phyloP scores from a whole-genome alignment of 2,329 filamentous ascomycete genomes.

The Colletotrichum sp. region DNA sequence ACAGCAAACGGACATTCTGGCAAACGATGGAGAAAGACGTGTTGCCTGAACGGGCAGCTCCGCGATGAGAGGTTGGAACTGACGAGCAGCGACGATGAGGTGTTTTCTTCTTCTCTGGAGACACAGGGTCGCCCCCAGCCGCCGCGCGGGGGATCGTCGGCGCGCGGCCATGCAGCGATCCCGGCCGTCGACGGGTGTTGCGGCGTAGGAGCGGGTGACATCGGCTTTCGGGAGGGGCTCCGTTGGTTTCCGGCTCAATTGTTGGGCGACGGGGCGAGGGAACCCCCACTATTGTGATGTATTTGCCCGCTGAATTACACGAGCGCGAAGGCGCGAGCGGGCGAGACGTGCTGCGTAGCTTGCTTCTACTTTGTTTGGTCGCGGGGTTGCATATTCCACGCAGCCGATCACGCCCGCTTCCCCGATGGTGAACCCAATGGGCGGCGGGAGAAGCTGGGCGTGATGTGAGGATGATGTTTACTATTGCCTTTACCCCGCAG shows the following conservation, averaged over 20 bases:
- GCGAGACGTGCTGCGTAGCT: neutral
- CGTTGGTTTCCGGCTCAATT: neutral
- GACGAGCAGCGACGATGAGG: neutral
- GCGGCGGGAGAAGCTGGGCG: neutral
- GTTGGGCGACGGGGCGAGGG: neutral
- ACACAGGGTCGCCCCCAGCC: neutral
- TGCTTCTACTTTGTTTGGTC: neutral
- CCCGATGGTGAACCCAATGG: neutral
- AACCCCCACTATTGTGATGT: neutral
- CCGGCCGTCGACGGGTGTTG: neutral
- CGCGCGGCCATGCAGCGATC: neutral
- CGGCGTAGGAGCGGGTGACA: slow-evolving; percentile 3
- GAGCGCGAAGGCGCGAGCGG: neutral
- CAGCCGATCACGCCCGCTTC: neutral
- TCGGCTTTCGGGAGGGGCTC: slow-evolving; percentile 12
- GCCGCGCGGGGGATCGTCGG: neutral
- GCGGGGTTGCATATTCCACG: slow-evolving; percentile 5
- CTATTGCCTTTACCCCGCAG: slow-evolving; percentile 15
- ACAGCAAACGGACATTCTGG: too few relatives aligned
- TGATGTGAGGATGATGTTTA: neutral
- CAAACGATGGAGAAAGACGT: neutral
- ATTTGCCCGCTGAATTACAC: neutral
- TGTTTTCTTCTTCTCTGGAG: neutral
- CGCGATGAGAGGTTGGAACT: neutral
- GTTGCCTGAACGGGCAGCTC: neutral